Evolutionary conservation across 1,284 basidiomycete genomes (phyloP), one percentile per base, ranked within the genome.

Genomic region (Spongispora temasekensis): DNA sequence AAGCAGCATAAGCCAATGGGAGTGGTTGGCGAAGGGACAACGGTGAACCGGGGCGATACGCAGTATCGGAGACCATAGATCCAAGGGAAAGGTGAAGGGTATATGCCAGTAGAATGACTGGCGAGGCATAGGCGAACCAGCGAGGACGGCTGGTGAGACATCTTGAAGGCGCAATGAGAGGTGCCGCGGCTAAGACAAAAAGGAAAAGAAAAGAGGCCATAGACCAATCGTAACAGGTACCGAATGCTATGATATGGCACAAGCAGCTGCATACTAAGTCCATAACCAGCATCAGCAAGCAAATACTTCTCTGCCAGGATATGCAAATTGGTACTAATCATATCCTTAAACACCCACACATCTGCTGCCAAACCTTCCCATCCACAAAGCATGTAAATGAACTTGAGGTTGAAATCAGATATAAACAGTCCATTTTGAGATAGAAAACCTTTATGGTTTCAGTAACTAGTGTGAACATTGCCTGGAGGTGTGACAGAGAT

Each of bases 381-480:
- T 1, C 60, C 50, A 5, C 32, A 60, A 1, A 65, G 59, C 1
- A 5, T 2, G 19, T 61, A 65, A 0, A 19, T 65, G 21, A 65
- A 65, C 3, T 23, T 1, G 1, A 65, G 44, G n/a, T 56, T 4
- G 13, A 66, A 66, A 8, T 56, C 3, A 2, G 51, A 58, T 0
- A 34, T 13, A 15, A 64, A 64, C 0, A 63, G 21, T 0, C 3
- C 2, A 31, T 73, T 73, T 9, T 67, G 61, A 0, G 48, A 63
- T 1, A 63, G 7, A n/a, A 53, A 57, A 0, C 66, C 68, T 30
- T 71, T 71, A 2, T 52, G 15, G 54, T 70, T 70, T 53, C 6
- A 8, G 27, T 48, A 48, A 27, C 7, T 25, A 5, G 23, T 10
- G 7, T 8, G 44, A 9, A 48, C 8, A 17, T 48, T 12, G 25